Percentiles rank a stretch among this genome's conserved stretches.
These are phyloP conservation scores for Diutina mesorugosa DNA, from an alignment of 1,139 yeast species.

Conservation along the genomic window DNA sequence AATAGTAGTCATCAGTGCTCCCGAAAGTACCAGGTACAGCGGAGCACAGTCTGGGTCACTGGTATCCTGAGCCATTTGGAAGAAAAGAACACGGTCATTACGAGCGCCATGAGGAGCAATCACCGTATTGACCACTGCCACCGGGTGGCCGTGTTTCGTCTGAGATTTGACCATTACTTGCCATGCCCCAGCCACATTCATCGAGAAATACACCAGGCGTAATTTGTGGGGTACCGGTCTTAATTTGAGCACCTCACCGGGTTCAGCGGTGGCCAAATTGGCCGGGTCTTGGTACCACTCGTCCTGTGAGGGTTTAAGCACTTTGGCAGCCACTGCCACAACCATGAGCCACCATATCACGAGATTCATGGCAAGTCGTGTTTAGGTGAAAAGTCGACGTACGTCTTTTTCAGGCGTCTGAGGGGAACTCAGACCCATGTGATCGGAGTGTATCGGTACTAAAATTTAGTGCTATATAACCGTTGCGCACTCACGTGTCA, in stretches of 20 bases:
- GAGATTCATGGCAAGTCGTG: background rate
- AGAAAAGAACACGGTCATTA: constrained; percentile 5
- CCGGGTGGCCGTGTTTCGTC: background rate
- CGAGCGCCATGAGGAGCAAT: constrained; percentile 7
- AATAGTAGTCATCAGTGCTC: constrained; percentile 4
- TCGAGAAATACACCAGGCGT: background rate
- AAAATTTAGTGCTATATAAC: too few relatives aligned
- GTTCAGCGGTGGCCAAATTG: background rate
- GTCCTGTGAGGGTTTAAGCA: background rate
- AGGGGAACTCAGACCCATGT: background rate
- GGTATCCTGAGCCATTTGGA: constrained; percentile 7
- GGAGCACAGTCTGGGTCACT: constrained; percentile 6
- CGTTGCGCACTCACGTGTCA: too few relatives aligned
- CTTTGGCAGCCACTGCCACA: background rate
- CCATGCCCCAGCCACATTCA: background rate
- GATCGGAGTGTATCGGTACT: too few relatives aligned
- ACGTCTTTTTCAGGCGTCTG: background rate
- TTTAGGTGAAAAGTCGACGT: too few relatives aligned
- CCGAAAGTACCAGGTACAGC: constrained; percentile 6
- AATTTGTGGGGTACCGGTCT: background rate
- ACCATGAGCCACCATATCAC: background rate
- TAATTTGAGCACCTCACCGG: background rate
- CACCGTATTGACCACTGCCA: constrained; percentile 6
- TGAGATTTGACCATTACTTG: constrained; percentile 1
- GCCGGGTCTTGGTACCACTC: background rate